phyloP scores from a whole-genome alignment of 169 alveolate species.

The Plasmodium cynomolgi region DNA sequence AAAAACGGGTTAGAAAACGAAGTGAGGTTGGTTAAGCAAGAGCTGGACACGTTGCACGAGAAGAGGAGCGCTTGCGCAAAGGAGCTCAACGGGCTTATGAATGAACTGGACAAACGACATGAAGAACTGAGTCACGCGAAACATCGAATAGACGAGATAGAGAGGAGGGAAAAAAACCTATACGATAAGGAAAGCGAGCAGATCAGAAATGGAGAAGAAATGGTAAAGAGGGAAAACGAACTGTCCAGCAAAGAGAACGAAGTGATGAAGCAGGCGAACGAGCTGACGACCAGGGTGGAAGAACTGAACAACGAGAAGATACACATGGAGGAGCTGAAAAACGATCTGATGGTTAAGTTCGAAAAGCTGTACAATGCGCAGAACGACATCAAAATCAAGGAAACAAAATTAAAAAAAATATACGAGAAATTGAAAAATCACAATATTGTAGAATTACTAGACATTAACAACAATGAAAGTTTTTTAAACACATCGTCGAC shows the following conservation, averaged over 20 bases:
- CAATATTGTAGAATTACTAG: slow-evolving; percentile 34
- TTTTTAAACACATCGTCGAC: neutral
- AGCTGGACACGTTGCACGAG: slow-evolving; percentile 24
- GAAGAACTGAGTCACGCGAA: slow-evolving; percentile 14
- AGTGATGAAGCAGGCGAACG: slow-evolving; percentile 20
- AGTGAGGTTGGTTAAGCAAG: neutral
- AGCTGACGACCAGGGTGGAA: slow-evolving; percentile 12
- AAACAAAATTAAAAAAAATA: slow-evolving; percentile 53
- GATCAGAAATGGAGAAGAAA: slow-evolving; percentile 31
- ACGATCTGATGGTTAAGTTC: slow-evolving; percentile 43
- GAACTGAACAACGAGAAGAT: slow-evolving; percentile 34
- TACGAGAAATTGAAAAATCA: slow-evolving; percentile 66
- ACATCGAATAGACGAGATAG: slow-evolving; percentile 5
- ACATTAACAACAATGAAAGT: slow-evolving; percentile 22
- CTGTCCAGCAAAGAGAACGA: slow-evolving; percentile 11
- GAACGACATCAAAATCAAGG: slow-evolving; percentile 59
- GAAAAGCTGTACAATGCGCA: slow-evolving; percentile 58
- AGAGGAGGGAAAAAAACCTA: slow-evolving; percentile 17
- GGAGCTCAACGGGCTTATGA: slow-evolving; percentile 17
- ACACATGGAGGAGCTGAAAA: slow-evolving; percentile 56
- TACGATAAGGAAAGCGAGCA: slow-evolving; percentile 24
- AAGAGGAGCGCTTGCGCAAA: slow-evolving; percentile 5
- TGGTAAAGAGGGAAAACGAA: slow-evolving; percentile 18
- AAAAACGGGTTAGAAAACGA: slow-evolving; percentile 9
- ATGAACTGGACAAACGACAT: slow-evolving; percentile 2